A percentile compares a stretch with the other conserved stretches of the same genome.
phyloP scores from a whole-genome alignment of 2,329 filamentous ascomycete genomes.

The Hortaea sp. region DNA sequence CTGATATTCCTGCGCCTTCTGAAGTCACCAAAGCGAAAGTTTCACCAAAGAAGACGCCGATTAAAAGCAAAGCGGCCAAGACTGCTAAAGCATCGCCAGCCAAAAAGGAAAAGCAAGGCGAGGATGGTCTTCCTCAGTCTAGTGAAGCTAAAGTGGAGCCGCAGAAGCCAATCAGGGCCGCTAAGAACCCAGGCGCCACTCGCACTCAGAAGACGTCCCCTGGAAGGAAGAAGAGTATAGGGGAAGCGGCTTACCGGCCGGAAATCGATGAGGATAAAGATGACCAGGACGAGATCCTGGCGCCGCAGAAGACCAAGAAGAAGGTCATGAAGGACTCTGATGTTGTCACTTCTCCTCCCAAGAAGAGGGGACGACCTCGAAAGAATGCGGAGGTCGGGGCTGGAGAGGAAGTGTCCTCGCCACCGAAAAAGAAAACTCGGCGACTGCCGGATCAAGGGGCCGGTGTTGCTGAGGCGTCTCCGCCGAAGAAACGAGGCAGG shows the following conservation, averaged over 20 bases:
- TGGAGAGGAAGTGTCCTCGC: neutral
- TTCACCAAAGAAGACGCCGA: neutral
- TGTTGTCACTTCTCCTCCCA: neutral
- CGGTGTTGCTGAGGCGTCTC: neutral
- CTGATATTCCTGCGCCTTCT: neutral
- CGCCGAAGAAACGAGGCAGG: neutral
- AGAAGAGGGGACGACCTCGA: neutral
- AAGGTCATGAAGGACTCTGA: neutral
- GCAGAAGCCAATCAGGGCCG: neutral
- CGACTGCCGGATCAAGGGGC: too few species aligned
- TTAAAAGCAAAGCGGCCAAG: neutral
- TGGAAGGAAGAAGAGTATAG: neutral
- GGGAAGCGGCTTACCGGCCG: neutral
- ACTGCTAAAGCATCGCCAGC: neutral
- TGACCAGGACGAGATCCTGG: neutral
- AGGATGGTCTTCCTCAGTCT: neutral
- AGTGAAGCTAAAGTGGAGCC: neutral
- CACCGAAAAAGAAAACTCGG: too few species aligned
- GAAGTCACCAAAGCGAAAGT: neutral
- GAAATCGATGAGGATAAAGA: neutral
- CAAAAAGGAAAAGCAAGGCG: neutral
- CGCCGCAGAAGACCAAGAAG: neutral
- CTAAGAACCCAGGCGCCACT: neutral
- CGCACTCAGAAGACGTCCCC: neutral
- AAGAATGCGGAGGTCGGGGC: neutral